phyloP scores from a whole-genome alignment of 192 early-diverging fungal genomes.

The Allomyces macrogynus region DNA sequence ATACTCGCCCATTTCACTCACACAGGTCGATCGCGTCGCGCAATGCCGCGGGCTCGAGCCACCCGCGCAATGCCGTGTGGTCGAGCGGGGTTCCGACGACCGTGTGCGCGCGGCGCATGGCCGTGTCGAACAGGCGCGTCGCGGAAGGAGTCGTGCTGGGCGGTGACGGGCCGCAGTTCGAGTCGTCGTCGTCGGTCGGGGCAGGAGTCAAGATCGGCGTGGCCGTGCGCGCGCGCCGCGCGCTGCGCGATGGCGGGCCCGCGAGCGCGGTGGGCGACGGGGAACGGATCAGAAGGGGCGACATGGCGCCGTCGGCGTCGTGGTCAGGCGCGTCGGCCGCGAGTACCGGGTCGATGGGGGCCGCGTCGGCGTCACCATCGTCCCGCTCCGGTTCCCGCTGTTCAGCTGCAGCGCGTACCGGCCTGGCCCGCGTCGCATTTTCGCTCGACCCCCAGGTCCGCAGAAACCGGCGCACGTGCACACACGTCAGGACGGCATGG shows the following conservation, averaged over 20 bases:
- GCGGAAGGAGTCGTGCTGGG: too few relatives aligned
- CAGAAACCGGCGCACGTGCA: slow-evolving; percentile 24
- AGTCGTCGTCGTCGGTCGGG: slow-evolving; percentile 4
- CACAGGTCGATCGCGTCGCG: slow-evolving; percentile 22
- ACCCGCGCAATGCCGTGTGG: slow-evolving; percentile 17
- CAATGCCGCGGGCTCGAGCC: slow-evolving; percentile 9
- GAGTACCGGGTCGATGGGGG: too few relatives aligned
- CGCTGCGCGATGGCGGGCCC: too few relatives aligned
- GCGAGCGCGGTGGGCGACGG: too few relatives aligned
- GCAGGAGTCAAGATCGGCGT: neutral
- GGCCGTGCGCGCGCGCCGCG: too few relatives aligned
- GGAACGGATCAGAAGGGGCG: too few relatives aligned
- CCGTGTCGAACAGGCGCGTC: too few relatives aligned
- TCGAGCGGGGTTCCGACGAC: slow-evolving; percentile 22
- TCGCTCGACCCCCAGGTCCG: slow-evolving; percentile 18
- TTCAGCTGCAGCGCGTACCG: too few relatives aligned
- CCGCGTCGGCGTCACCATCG: too few relatives aligned
- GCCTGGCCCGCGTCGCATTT: neutral
- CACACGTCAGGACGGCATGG: slow-evolving; percentile 20
- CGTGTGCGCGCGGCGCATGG: slow-evolving; percentile 8
- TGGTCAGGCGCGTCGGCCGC: too few relatives aligned
- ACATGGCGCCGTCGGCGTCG: too few relatives aligned
- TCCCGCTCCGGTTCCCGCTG: too few relatives aligned
- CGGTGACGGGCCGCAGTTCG: slow-evolving; percentile 3
- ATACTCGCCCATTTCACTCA: slow-evolving; percentile 48